These are phyloP conservation scores for Lomentospora prolificans DNA, from an alignment of 2,329 filamentous ascomycete genomes.

Conservation along the genomic window DNA sequence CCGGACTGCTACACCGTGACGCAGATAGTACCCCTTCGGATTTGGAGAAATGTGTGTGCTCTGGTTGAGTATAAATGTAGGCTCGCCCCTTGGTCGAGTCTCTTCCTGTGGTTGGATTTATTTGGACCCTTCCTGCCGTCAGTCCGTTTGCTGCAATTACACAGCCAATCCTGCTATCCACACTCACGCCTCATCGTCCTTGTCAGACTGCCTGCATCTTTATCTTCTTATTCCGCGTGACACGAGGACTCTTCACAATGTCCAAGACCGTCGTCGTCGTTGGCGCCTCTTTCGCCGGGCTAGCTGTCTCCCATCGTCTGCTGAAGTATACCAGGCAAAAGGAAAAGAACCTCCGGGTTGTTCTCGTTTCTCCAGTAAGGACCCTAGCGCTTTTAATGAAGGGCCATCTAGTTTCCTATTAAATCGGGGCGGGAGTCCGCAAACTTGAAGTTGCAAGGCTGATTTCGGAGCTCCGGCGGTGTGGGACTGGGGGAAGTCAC, in stretches of 20 bases:
- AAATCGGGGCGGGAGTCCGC: no score
- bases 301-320: conserved; percentile 43
- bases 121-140: not conserved
- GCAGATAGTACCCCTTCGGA: no score
- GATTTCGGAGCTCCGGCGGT: not conserved
- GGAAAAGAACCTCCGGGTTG: conserved; percentile 38
- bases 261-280: conserved; percentile 43
- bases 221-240: not conserved
- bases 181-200: no score
- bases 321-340: conserved; percentile 39
- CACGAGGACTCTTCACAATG: no score
- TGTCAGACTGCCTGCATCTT: not conserved
- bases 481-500: not conserved
- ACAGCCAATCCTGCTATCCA: not conserved
- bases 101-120: not conserved
- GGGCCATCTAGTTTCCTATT: no score
- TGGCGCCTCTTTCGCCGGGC: conserved; percentile 43
- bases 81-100: no score
- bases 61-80: no score
- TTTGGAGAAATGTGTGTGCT: no score
- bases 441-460: no score
- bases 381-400: no score
- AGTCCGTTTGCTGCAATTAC: not conserved
- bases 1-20: not conserved
- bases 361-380: conserved; percentile 45